Conservation (phyloP, 306 rosid genomes). For the Cucumis hystrix region DNA sequence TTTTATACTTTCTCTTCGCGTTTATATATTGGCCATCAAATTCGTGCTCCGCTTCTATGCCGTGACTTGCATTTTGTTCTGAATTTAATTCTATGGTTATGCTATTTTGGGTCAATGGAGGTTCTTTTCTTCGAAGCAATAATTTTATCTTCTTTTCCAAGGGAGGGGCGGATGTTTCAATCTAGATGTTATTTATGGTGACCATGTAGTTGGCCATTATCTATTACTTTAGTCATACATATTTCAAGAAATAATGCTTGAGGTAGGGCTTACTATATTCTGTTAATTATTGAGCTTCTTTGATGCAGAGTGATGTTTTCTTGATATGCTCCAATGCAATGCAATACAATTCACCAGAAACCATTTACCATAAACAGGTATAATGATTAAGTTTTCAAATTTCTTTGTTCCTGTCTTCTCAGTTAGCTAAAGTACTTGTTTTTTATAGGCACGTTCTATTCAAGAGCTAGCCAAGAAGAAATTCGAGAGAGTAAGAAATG, state of each 20-base stretch:
- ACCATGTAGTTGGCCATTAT: neutral
- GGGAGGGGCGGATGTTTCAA: neutral
- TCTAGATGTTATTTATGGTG: neutral
- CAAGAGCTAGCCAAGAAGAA: slow-evolving; percentile 85
- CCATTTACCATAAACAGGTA: slow-evolving; percentile 95
- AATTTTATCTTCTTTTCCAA: neutral
- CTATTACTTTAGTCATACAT: neutral
- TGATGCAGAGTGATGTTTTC: slow-evolving; percentile 74
- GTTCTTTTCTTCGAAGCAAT: neutral
- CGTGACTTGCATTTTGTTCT: neutral
- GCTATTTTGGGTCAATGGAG: neutral
- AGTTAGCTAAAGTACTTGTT: slow-evolving; percentile 14
- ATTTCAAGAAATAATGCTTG: neutral
- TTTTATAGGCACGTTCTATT: slow-evolving; percentile 67
- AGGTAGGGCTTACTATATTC: slow-evolving; percentile 2
- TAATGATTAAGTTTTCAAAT: neutral
- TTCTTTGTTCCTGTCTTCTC: slow-evolving; percentile 9
- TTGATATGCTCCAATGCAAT: slow-evolving; percentile 88
- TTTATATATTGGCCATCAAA: neutral
- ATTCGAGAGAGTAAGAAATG: slow-evolving; percentile 64
- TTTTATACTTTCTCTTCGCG: neutral
- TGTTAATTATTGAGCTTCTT: slow-evolving; percentile 21
- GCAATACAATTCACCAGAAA: slow-evolving; percentile 86
- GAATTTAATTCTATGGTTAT: neutral
- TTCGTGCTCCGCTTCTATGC: neutral